Percentiles rank a stretch among this genome's conserved stretches.
Conservation (phyloP, 257 asterid species). For the Anisodus tanguticus region DNA sequence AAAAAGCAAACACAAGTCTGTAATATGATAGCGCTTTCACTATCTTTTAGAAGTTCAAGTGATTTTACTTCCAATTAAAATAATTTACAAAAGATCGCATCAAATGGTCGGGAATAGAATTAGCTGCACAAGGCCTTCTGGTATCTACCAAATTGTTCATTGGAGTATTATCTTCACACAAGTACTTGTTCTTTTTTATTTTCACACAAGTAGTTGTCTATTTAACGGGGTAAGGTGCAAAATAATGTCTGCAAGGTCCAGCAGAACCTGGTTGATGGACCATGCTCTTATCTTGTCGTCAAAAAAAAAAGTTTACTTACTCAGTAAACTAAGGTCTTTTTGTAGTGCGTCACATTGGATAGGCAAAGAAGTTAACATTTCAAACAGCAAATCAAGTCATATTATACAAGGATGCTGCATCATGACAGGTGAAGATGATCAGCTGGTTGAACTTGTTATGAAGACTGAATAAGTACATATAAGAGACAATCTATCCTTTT, state of each 20-base stretch:
- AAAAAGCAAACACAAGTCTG: constrained; percentile 20
- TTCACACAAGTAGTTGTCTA: background rate
- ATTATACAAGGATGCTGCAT: background rate
- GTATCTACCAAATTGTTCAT: background rate
- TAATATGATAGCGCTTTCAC: background rate
- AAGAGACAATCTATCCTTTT: background rate
- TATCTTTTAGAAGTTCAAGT: background rate
- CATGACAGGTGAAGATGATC: constrained; percentile 1
- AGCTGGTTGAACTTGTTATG: constrained; percentile 2
- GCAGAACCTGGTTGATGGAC: background rate
- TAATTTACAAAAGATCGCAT: background rate
- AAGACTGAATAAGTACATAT: background rate
- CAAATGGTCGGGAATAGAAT: background rate
- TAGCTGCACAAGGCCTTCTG: background rate
- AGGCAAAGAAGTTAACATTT: background rate
- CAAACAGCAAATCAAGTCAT: background rate
- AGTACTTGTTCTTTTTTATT: background rate
- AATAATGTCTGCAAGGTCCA: background rate
- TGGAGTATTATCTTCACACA: background rate
- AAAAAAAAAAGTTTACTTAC: background rate
- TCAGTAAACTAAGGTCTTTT: background rate
- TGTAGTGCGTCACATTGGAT: background rate
- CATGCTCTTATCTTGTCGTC: background rate
- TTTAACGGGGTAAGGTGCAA: background rate
- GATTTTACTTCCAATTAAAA: constrained; percentile 16